A percentile compares a stretch with the other conserved stretches of the same genome.
Conservation (phyloP, 768 basidiomycete species). For the Tulasnella sp. region DNA sequence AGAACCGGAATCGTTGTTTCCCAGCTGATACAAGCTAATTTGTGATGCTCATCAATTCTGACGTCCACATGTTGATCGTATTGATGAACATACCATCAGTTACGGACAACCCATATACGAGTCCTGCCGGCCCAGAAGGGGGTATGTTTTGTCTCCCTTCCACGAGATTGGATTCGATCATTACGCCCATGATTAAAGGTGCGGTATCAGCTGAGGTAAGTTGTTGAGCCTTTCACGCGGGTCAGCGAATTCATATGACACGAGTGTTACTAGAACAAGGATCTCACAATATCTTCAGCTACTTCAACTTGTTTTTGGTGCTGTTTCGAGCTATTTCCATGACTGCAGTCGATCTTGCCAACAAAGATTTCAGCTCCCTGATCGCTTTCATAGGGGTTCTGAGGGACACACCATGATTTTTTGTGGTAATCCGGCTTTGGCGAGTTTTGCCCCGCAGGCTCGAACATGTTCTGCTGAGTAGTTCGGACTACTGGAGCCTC, state of each 20-base stretch:
- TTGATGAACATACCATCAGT: slow-evolving; percentile 40
- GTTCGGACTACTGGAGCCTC: slow-evolving; percentile 81
- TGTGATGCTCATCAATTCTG: too few relatives aligned
- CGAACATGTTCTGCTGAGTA: slow-evolving; percentile 68
- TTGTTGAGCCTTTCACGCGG: slow-evolving; percentile 59
- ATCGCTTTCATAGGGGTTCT: background rate
- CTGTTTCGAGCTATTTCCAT: slow-evolving; percentile 90
- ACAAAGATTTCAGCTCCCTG: background rate
- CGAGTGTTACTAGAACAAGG: slow-evolving; percentile 13
- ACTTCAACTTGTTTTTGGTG: slow-evolving; percentile 80
- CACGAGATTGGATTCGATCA: slow-evolving; percentile 86
- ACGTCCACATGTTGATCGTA: slow-evolving; percentile 7
- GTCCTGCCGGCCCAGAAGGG: slow-evolving; percentile 48
- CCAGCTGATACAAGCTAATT: slow-evolving; percentile 81
- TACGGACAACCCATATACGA: slow-evolving; percentile 76
- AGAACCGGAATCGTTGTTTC: slow-evolving; percentile 69
- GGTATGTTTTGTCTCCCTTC: slow-evolving; percentile 71
- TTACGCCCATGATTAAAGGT: slow-evolving; percentile 72
- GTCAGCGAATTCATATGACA: too few relatives aligned
- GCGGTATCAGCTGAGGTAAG: slow-evolving; percentile 59
- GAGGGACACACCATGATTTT: slow-evolving; percentile 67
- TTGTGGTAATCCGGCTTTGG: slow-evolving; percentile 61
- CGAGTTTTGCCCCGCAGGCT: slow-evolving; percentile 57
- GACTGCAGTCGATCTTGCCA: slow-evolving; percentile 82
- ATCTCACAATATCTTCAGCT: slow-evolving; percentile 72